These are phyloP conservation scores for Laguncularia racemosa DNA, from an alignment of 345 rosid genomes.

Conservation along the genomic window DNA sequence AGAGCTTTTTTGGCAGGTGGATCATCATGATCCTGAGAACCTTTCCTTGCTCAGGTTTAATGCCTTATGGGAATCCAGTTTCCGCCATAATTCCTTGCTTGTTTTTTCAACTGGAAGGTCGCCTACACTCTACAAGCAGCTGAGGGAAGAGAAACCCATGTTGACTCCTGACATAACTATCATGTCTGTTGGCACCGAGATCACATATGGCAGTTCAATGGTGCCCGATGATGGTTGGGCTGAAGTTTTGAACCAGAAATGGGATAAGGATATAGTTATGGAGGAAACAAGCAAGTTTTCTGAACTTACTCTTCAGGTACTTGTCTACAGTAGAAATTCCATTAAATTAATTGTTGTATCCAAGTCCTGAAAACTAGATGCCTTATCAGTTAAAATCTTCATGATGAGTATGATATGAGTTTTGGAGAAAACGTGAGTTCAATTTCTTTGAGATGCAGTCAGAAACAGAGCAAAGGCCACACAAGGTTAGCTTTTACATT, in stretches of 20 bases:
- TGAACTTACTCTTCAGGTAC: conserved; percentile 90
- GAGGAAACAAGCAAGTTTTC: conserved; percentile 78
- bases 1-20: conserved; percentile 49
- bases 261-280: conserved; percentile 64
- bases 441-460: conserved; percentile 32
- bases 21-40: conserved; percentile 89
- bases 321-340: neutral
- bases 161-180: conserved; percentile 90
- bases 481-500: conserved; percentile 88
- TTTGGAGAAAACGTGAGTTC: too few relatives aligned
- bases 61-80: conserved; percentile 75
- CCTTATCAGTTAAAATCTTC: neutral
- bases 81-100: conserved; percentile 77
- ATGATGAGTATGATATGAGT: neutral
- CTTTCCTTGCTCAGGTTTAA: conserved; percentile 74
- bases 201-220: conserved; percentile 82
- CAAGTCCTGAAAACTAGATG: neutral
- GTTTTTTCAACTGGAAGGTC: conserved; percentile 97
- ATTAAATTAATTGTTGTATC: too few relatives aligned
- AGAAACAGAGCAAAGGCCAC: conserved; percentile 83
- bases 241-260: conserved; percentile 66
- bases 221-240: conserved; percentile 93
- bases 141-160: conserved; percentile 85
- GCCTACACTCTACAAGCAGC: conserved; percentile 60
- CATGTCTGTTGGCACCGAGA: conserved; percentile 99